Percentiles rank a stretch among this genome's conserved stretches.
These are phyloP conservation scores for Talaromyces thailandensis DNA, from an alignment of 495 filamentous ascomycete species.

Conservation along the genomic window DNA sequence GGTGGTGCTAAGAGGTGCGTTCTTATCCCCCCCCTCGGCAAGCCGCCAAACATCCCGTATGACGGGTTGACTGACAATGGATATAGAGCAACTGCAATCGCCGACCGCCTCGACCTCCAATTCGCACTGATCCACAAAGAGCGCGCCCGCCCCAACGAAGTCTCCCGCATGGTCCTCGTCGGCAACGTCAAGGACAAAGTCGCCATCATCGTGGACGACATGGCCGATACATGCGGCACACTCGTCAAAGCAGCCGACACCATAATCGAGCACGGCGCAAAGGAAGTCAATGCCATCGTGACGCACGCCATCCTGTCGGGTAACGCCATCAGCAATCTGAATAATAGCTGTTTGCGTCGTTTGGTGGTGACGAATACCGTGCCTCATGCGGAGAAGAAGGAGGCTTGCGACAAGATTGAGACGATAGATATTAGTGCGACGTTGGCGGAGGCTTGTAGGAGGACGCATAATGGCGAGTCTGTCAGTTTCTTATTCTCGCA, in stretches of 20 bases:
- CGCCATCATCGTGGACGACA: slow-evolving; percentile 73
- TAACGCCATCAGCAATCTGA: slow-evolving; percentile 83
- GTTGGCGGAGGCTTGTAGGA: slow-evolving; percentile 56
- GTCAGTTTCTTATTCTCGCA: slow-evolving; percentile 94
- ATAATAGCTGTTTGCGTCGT: slow-evolving; percentile 64
- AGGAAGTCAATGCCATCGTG: slow-evolving; percentile 85
- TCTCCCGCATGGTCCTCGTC: slow-evolving; percentile 86
- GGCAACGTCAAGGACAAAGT: slow-evolving; percentile 53
- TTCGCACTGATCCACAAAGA: slow-evolving; percentile 99
- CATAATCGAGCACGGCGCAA: slow-evolving; percentile 81
- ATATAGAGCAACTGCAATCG: slow-evolving; percentile 79
- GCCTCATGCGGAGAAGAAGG: slow-evolving; percentile 72
- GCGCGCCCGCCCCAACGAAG: slow-evolving; percentile 88
- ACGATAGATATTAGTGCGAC: slow-evolving; percentile 94
- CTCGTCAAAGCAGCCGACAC: slow-evolving; percentile 89
- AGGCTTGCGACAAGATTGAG: slow-evolving; percentile 64
- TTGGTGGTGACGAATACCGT: slow-evolving; percentile 98
- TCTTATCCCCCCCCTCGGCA: slow-evolving; percentile 5
- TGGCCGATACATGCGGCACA: slow-evolving; percentile 91
- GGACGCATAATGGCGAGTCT: slow-evolving; percentile 93
- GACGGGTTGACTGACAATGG: slow-evolving; percentile 6
- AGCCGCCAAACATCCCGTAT: neutral
- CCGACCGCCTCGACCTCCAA: slow-evolving; percentile 84
- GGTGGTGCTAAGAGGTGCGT: slow-evolving; percentile 88
- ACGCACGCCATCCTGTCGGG: slow-evolving; percentile 94